Conservation (phyloP, 371 early-diverging fungal genomes). For the Mortierella sp. region DNA sequence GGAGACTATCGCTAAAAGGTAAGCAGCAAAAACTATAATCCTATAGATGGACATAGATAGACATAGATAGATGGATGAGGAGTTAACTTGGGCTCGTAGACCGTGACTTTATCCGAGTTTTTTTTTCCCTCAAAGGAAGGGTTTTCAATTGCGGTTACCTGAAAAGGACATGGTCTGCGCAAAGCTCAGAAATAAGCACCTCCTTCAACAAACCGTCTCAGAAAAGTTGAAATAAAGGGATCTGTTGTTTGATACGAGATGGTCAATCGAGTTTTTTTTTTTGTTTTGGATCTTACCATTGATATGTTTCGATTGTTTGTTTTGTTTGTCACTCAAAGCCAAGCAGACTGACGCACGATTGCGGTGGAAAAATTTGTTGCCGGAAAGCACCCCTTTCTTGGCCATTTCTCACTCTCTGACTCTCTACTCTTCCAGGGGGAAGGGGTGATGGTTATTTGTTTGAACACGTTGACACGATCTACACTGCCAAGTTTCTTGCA, state of each 20-base stretch:
- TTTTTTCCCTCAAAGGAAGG: no score
- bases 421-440: no score
- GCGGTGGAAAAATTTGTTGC: not conserved
- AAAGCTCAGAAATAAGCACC: not conserved
- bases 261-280: not conserved
- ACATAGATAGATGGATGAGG: no score
- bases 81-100: no score
- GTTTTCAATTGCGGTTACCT: not conserved
- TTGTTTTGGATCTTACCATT: not conserved
- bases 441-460: no score
- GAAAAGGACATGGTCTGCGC: not conserved
- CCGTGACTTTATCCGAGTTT: no score
- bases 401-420: not conserved
- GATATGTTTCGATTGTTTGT: not conserved
- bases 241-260: not conserved
- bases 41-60: no score
- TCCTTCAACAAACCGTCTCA: not conserved
- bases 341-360: not conserved
- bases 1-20: not conserved
- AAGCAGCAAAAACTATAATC: not conserved
- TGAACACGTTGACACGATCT: not conserved
- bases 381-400: not conserved
- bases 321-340: not conserved
- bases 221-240: not conserved
- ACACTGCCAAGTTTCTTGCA: no score